Evolutionary conservation across 306 rosid species (phyloP).

Genomic region (Fragaria vesca): DNA sequence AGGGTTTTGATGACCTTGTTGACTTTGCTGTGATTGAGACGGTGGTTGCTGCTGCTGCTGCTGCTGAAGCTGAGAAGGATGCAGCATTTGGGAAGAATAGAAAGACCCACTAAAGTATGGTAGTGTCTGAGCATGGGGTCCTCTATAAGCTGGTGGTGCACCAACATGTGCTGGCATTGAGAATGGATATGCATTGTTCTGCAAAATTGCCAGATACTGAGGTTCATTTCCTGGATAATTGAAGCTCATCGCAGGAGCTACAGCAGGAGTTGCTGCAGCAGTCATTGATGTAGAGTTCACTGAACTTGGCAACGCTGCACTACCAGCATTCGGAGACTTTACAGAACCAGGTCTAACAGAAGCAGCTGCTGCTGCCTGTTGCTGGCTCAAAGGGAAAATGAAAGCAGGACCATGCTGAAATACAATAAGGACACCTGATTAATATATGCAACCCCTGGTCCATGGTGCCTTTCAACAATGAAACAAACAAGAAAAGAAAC

Average conservation of each 20-base stretch:
- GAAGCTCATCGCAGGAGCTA: slow-evolving; percentile 80
- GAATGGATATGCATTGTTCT: slow-evolving; percentile 80
- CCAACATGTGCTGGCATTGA: slow-evolving; percentile 90
- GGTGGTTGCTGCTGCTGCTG: slow-evolving; percentile 54
- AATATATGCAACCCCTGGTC: not conserved
- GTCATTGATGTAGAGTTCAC: slow-evolving; percentile 38
- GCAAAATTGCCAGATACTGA: slow-evolving; percentile 86
- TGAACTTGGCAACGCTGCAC: slow-evolving; percentile 40
- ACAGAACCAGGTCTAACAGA: slow-evolving; percentile 72
- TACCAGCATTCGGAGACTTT: slow-evolving; percentile 60
- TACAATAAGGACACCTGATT: not conserved
- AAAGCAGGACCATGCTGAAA: slow-evolving; percentile 90
- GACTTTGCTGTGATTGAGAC: slow-evolving; percentile 63
- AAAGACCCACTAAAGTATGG: slow-evolving; percentile 85
- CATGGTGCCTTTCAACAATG: not conserved
- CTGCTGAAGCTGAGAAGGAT: slow-evolving; percentile 81
- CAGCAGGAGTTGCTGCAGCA: slow-evolving; percentile 42
- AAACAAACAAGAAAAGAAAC: not conserved
- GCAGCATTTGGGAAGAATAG: slow-evolving; percentile 79
- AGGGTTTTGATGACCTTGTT: slow-evolving; percentile 70
- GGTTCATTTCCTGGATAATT: slow-evolving; percentile 84
- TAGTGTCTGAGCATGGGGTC: slow-evolving; percentile 71
- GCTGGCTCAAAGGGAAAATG: slow-evolving; percentile 85
- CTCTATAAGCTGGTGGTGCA: slow-evolving; percentile 78
- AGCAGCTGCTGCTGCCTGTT: slow-evolving; percentile 76